A percentile compares a stretch with the other conserved stretches of the same genome.
Evolutionary conservation across 2,329 filamentous ascomycete genomes (phyloP).

Genomic region (Septoria petroselini): DNA sequence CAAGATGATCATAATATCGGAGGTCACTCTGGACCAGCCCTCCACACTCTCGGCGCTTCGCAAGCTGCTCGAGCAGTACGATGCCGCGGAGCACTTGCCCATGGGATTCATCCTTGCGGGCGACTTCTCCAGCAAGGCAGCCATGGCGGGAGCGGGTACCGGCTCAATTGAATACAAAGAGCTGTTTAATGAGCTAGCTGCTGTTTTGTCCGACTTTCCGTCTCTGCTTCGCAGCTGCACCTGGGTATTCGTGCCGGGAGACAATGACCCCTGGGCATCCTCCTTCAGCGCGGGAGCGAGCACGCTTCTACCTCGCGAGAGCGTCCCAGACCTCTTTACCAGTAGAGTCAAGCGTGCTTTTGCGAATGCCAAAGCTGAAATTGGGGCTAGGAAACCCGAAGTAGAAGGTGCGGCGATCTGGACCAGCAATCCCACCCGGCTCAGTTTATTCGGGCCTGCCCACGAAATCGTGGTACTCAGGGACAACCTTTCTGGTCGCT

Average conservation of each 20-base stretch:
- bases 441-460: conserved; percentile 80
- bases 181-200: conserved; percentile 83
- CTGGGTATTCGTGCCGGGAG: conserved; percentile 90
- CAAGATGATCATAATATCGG: conserved; percentile 73
- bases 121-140: conserved; percentile 67
- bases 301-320: conserved; percentile 64
- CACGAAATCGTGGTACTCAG: conserved; percentile 85
- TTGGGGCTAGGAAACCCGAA: conserved; percentile 46
- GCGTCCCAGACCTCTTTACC: conserved; percentile 85
- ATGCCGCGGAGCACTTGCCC: conserved; percentile 59
- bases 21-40: conserved; percentile 82
- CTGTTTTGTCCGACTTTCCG: conserved; percentile 78
- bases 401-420: conserved; percentile 73
- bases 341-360: conserved; percentile 80
- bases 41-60: conserved; percentile 75
- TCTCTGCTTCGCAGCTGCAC: conserved; percentile 72
- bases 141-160: conserved; percentile 63
- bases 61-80: conserved; percentile 74
- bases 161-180: conserved; percentile 96
- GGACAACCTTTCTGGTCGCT: conserved; percentile 77
- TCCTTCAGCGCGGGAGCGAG: conserved; percentile 75
- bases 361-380: conserved; percentile 70
- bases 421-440: conserved; percentile 80
- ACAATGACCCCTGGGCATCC: conserved; percentile 96
- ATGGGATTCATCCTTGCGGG: conserved; percentile 80